phyloP scores from a whole-genome alignment of 2,329 filamentous ascomycete species.

The Hymenoscyphus albidus region DNA sequence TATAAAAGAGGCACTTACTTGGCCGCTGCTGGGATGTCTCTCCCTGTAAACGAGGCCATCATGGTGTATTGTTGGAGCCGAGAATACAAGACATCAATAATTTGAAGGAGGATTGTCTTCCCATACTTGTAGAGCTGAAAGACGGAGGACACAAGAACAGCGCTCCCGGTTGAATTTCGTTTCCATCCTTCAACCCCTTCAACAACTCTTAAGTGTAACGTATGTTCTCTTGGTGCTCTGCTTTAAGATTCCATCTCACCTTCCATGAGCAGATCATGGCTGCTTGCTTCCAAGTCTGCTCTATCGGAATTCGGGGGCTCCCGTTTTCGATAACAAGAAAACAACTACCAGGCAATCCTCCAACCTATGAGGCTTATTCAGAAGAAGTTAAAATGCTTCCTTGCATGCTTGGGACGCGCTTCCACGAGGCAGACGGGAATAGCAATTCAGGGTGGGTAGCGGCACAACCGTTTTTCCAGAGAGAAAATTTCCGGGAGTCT shows the following conservation, averaged over 20 bases:
- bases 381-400: neutral
- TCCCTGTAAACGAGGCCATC: too few relatives aligned
- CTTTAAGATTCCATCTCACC: neutral
- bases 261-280: neutral
- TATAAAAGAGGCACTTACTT: neutral
- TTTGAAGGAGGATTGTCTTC: too few relatives aligned
- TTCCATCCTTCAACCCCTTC: neutral
- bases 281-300: neutral
- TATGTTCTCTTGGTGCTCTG: neutral
- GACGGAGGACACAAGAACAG: neutral
- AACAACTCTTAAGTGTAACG: neutral
- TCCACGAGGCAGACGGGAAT: neutral
- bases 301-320: neutral
- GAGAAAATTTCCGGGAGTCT: neutral
- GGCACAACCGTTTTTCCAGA: neutral
- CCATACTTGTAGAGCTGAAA: neutral
- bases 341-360: neutral
- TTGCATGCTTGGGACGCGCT: neutral
- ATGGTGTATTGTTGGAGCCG: too few relatives aligned
- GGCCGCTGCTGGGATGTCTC: neutral
- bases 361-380: neutral
- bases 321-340: neutral
- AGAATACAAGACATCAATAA: too few relatives aligned
- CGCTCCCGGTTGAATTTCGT: neutral
- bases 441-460: neutral